These are phyloP conservation scores for Neofusicoccum umdonicola DNA, from an alignment of 2,329 filamentous ascomycete genomes.

Conservation along the genomic window DNA sequence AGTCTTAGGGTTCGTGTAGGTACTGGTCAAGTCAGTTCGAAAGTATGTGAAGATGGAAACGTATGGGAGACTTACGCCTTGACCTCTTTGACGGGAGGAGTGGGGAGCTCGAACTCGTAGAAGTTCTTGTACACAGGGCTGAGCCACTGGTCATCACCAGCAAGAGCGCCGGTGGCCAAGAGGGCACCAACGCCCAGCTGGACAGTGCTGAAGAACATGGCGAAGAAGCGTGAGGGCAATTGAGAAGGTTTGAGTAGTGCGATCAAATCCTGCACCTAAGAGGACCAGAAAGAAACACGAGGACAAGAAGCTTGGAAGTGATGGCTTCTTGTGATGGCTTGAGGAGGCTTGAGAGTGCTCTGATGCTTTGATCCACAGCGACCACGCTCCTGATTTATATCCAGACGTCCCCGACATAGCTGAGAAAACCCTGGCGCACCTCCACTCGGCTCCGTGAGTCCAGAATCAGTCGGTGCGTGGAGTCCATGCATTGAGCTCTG, in stretches of 20 bases:
- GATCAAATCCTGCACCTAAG: not conserved
- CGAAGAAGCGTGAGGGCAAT: not conserved
- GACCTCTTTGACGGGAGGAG: slow-evolving; percentile 44
- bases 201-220: not conserved
- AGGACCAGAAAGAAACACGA: not conserved
- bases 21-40: slow-evolving; percentile 26
- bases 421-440: not conserved
- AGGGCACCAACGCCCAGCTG: not conserved
- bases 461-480: not conserved
- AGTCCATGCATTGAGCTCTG: not conserved
- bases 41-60: not conserved
- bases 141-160: slow-evolving; percentile 23
- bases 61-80: slow-evolving; percentile 35
- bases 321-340: not conserved
- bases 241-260: not conserved
- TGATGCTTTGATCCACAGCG: not conserved
- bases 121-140: slow-evolving; percentile 40
- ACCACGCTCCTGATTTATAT: not conserved
- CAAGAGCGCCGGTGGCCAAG: not conserved
- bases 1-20: slow-evolving; percentile 35
- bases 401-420: not conserved
- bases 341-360: not conserved
- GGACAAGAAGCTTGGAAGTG: not conserved
- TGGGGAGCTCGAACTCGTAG: slow-evolving; percentile 44
- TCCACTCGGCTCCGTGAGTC: not conserved